Evolutionary conservation across 768 basidiomycete genomes (phyloP), one percentile per base, ranked within the genome.

Genomic region (Lactifluus volemus): DNA sequence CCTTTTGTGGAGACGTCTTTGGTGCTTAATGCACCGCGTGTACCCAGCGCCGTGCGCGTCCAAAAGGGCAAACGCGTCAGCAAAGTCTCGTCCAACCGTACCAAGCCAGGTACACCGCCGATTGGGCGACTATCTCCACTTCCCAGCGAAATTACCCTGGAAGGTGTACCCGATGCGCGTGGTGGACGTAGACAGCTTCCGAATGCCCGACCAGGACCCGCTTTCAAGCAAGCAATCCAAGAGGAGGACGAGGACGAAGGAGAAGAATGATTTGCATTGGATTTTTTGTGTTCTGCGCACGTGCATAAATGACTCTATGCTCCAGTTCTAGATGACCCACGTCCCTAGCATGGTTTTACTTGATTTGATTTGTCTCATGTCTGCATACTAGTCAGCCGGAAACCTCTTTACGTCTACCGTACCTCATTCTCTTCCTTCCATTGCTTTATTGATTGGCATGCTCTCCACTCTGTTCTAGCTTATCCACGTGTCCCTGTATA

Each of bases 191-290:
- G 89, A 63, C 86, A 89, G 69, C 74, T 92, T 12, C 89, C 90
- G 29, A 71, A 77, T 52, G 77, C 73, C 29, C 75, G 82, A n/a
- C 48, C 57, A 12, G 89, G 88, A 1, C 83, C 82, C 53, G 84
- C 88, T 9, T 89, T 89, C 67, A 75, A 69, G 67, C 82, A 85
- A 64, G 73, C 87, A 5, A 91, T 90, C 58, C 87, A 90, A 70
- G 90, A 92, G 70, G 90, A 91, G 69, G 90, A 92, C 65, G 90
- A 92, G 70, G 90, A 78, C 21, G 90, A 91, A 71, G 90, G 90
- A 67, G 84, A 89, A 58, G 67, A 60, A 42, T 61, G 36, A 63
- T 49, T 14, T 44, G 15, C 21, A 45, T 17, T 3, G 34, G 15
- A 15, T 29, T 32, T 50, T 56, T 51, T 58, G 2, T 42, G 15